Percentiles rank a stretch among this genome's conserved stretches.
These are phyloP conservation scores for Passalora sequoiae DNA, from an alignment of 2,329 filamentous ascomycete genomes.

Conservation along the genomic window DNA sequence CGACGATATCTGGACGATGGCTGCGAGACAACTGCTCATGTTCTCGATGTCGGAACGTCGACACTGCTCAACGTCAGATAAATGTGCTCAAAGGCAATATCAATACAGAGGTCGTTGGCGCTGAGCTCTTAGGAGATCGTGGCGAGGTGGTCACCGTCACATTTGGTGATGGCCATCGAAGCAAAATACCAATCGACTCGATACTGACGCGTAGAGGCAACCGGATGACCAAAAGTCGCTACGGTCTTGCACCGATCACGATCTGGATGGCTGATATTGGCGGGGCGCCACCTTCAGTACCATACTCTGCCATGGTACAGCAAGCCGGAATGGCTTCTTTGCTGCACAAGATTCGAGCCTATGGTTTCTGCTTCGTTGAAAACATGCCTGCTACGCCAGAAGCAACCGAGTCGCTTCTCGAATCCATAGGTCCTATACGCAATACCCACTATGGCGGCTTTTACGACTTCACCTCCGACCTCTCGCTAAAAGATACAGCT, in stretches of 20 bases:
- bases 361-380: constrained; percentile 74
- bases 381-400: constrained; percentile 63
- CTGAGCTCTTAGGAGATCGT: constrained; percentile 8
- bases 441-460: constrained; percentile 85
- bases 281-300: constrained; percentile 24
- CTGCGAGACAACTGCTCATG: constrained; percentile 26
- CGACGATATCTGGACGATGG: constrained; percentile 13
- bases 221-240: constrained; percentile 14
- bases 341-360: constrained; percentile 40
- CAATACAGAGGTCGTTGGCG: constrained; percentile 15
- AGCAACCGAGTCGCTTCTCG: constrained; percentile 68
- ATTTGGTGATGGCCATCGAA: constrained; percentile 26
- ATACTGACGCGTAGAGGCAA: constrained; percentile 13
- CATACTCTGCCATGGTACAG: constrained; percentile 17
- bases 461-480: constrained; percentile 84
- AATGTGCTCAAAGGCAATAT: constrained; percentile 27
- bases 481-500: constrained; percentile 62
- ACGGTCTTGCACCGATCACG: constrained; percentile 16
- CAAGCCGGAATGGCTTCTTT: constrained; percentile 24
- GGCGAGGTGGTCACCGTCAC: constrained; percentile 13
- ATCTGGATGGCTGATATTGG: constrained; percentile 27
- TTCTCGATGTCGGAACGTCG: constrained; percentile 26
- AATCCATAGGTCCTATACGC: constrained; percentile 79
- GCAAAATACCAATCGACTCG: constrained; percentile 9
- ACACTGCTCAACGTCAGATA: constrained; percentile 31